phyloP scores from a whole-genome alignment of 2,329 filamentous ascomycete species.

The Monilinia polystroma region DNA sequence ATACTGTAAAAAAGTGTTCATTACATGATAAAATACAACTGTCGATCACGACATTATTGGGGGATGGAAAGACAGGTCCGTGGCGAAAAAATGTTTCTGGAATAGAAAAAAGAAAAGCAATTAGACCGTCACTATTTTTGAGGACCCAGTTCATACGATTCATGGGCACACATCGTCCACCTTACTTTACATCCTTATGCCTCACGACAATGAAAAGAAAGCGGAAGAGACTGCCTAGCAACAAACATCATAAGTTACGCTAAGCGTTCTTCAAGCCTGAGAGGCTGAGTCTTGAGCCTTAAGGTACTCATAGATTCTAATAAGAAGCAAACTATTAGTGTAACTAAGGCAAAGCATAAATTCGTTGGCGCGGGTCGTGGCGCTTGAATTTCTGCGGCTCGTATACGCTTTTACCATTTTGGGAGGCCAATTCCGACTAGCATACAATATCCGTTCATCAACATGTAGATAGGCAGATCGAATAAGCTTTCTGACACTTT shows the following conservation, averaged over 20 bases:
- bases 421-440: not conserved
- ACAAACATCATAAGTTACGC: not conserved
- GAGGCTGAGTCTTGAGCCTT: not conserved
- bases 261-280: conserved; percentile 10
- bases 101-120: not conserved
- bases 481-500: conserved; percentile 13
- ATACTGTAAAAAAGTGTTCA: not conserved
- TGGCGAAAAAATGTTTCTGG: not conserved
- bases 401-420: not conserved
- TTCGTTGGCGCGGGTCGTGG: not conserved
- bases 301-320: not conserved
- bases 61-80: not conserved
- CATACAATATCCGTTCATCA: conserved; percentile 14
- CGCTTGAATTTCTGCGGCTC: not conserved
- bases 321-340: not conserved
- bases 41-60: not conserved
- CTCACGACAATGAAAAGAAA: not conserved
- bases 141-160: not conserved
- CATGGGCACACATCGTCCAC: not conserved
- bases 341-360: conserved; percentile 13
- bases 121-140: not conserved
- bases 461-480: not conserved
- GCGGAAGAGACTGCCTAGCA: conserved; percentile 1
- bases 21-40: not conserved
- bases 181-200: not conserved